Evolutionary conservation across 805 yeast genomes (phyloP).

Genomic region (Crinitomyces ghanaensis): DNA sequence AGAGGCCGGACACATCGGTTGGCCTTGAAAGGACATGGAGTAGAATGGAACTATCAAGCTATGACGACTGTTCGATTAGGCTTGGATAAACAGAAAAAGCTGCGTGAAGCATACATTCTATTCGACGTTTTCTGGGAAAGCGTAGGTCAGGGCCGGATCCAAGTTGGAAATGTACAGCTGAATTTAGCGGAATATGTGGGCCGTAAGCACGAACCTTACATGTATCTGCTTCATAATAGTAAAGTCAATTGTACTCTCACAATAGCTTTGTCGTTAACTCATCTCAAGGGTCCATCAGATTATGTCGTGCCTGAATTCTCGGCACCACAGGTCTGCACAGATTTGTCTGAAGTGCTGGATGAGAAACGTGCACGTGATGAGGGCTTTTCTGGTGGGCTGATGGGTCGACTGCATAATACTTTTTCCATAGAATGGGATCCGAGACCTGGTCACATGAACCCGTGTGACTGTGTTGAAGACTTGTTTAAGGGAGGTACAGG

Average conservation of each 20-base stretch:
- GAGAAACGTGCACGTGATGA: slow-evolving; percentile 16
- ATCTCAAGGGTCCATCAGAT: slow-evolving; percentile 34
- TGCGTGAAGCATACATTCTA: slow-evolving; percentile 29
- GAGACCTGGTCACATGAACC: slow-evolving; percentile 44
- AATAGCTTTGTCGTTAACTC: slow-evolving; percentile 38
- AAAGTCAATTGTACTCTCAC: slow-evolving; percentile 74
- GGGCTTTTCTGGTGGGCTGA: slow-evolving; percentile 6
- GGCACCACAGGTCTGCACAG: slow-evolving; percentile 36
- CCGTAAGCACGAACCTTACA: slow-evolving; percentile 40
- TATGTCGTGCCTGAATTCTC: slow-evolving; percentile 30
- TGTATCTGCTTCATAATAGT: slow-evolving; percentile 64
- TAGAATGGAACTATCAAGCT: slow-evolving; percentile 35
- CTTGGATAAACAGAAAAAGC: slow-evolving; percentile 27
- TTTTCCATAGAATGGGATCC: slow-evolving; percentile 53
- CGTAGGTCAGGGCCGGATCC: slow-evolving; percentile 30
- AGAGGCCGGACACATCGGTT: slow-evolving; percentile 36
- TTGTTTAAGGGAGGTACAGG: slow-evolving; percentile 65
- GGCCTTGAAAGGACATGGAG: slow-evolving; percentile 41
- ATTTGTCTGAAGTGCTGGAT: slow-evolving; percentile 34
- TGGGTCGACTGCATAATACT: slow-evolving; percentile 31
- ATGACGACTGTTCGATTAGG: slow-evolving; percentile 32
- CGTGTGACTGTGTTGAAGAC: slow-evolving; percentile 63
- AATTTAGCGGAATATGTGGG: slow-evolving; percentile 62
- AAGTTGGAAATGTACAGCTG: slow-evolving; percentile 55
- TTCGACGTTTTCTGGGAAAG: slow-evolving; percentile 37